Conservation (phyloP, 2,329 filamentous ascomycete genomes). For the Colletotrichum godetiae region DNA sequence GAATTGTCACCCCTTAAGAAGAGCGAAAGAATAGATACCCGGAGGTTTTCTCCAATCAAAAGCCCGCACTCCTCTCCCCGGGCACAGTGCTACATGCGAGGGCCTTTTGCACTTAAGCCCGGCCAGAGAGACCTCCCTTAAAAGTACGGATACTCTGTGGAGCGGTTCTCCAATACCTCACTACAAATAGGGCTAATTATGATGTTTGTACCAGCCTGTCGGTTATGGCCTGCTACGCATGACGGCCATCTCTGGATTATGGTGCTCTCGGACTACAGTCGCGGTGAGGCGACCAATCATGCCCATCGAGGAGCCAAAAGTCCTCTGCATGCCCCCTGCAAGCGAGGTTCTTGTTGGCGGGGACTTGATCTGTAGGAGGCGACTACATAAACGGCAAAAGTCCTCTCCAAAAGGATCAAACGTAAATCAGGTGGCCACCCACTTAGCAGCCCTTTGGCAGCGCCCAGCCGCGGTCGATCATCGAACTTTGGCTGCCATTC, state of each 20-base stretch:
- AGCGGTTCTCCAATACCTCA: not conserved
- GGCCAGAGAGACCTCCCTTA: too few relatives aligned
- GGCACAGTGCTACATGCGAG: not conserved
- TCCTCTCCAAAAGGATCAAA: not conserved
- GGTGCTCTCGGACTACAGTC: not conserved
- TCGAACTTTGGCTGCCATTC: not conserved
- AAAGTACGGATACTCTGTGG: too few relatives aligned
- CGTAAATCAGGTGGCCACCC: too few relatives aligned
- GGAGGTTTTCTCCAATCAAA: not conserved
- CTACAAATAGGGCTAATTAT: not conserved
- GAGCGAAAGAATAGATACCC: constrained; percentile 10
- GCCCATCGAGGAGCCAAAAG: not conserved
- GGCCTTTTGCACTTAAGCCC: not conserved
- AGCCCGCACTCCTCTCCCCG: too few relatives aligned
- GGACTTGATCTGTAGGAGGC: not conserved
- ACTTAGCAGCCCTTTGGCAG: not conserved
- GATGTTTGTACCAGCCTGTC: not conserved
- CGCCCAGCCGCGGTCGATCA: too few relatives aligned
- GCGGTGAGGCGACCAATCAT: not conserved
- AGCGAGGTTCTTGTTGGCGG: not conserved
- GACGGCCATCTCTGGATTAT: too few relatives aligned
- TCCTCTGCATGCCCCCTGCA: not conserved
- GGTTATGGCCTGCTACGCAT: not conserved
- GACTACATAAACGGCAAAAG: not conserved
- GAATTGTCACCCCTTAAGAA: not conserved